Base-by-base conservation (phyloP, 805 yeast species). In the Candida parachauliodes region DNA sequence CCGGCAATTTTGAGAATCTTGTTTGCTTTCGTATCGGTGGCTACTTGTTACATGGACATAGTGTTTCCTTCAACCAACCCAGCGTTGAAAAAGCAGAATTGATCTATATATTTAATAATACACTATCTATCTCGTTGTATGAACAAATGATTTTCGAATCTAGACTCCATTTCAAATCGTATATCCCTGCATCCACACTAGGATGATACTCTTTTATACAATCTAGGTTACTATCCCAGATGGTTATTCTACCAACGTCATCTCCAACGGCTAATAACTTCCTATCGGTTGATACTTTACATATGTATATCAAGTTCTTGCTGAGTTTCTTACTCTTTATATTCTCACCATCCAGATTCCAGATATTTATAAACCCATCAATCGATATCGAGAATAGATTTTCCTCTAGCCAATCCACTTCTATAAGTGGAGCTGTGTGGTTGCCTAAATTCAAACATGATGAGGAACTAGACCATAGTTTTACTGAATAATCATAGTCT, bases 391-490 rank as follows among this genome's bases (percentile, higher is more conserved):
- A 73, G 25, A 82, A 50, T 5, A 62, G 43, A 12, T 28, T 27
- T 10, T 15, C 33, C 8, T 44, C 48, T 36, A 81, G 37, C 95
- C 95, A 79, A 32, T 67, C 52, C 6, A 80, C 65, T 14, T 65
- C 70, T 2, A 78, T 63, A 7, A 81, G 66, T 19, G 86, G 77
- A 39, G 79, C 74, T 1, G 76, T 65, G 52, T 82, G 88, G 6
- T 41, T 45, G 32, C 55, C 59, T 24, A 63, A 42, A 36, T 62
- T 66, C 22, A 59, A 72, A 42, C 75, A 76, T 17, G 75, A 60
- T 22, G 79, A 74, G 19, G 72, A 72, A 25, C 88, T 83, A 50
- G 72, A 76, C 95, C 96, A 89, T 15, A 88, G 65, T 47, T 86
- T 74, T 7, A 88, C 70, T 0, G 74, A 65, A 39, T 76, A 72